Evolutionary conservation across 2,329 filamentous ascomycete species (phyloP), one percentile per base, ranked within the genome.

Genomic region (Simplicillium aogashimaense): DNA sequence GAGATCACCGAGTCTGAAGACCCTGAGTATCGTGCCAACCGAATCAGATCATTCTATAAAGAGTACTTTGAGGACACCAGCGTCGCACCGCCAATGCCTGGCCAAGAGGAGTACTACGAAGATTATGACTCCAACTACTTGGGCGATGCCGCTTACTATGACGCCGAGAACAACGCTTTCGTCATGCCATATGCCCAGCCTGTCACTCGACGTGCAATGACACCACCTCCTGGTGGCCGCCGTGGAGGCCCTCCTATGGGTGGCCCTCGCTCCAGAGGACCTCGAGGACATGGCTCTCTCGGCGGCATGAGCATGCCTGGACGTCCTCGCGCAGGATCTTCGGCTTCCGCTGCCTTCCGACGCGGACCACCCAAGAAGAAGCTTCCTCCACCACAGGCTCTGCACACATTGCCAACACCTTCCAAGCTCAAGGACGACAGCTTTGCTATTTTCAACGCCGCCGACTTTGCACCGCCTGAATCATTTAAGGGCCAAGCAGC

Each of bases 31-130:
- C 80, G 92, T 53, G 92, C 92, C 47, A 97, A 95, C 68, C 81
- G 92, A 43, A 98, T 98, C 50, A 78, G 92, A 59, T 98, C 92
- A 4, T 98, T 98, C 69, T 98, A 98, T 70, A 95, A 95, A 67
- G 92, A 98, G 58, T 98, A 98, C 66, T 98, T 98, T 52, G 92
- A 97, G 49, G 90, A 95, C 33, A 78, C 70, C 43, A 85, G 79
- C 56, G 60, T 62, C 33, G 50, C 57, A 6, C 52, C 61, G n/a
- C 67, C 66, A 18, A 39, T 53, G 47, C 64, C 59, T 10, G 33
- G 47, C 34, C 33, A 56, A 48, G 48, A 55, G 47, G 14, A 70
- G 40, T 85, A 89, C 59, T 81, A 85, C 46, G 84, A 89, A 52
- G 84, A 90, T 51, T 86, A 86, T 53, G 79, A 83, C 43, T 66